A percentile compares a stretch with the other conserved stretches of the same genome.
Conservation (phyloP, 805 yeast genomes). For the Dipodascus albidus region DNA sequence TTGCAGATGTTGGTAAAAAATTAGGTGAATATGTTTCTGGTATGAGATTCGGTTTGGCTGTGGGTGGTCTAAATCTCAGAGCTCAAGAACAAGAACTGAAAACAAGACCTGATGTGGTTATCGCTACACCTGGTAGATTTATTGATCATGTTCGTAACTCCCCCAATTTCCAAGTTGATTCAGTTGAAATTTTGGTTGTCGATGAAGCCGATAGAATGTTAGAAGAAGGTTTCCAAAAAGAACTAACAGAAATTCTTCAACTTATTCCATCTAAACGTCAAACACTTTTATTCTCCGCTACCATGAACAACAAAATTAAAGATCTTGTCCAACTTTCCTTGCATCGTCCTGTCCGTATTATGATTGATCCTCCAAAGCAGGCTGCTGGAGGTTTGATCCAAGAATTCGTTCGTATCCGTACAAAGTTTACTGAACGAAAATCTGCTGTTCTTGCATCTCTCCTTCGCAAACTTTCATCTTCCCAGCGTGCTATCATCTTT, state of each 20-base stretch:
- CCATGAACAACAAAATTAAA: slow-evolving; percentile 82
- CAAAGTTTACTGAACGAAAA: slow-evolving; percentile 44
- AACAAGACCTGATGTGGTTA: slow-evolving; percentile 86
- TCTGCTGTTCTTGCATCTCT: slow-evolving; percentile 73
- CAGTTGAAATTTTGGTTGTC: slow-evolving; percentile 81
- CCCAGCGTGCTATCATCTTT: slow-evolving; percentile 74
- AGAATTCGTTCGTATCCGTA: slow-evolving; percentile 81
- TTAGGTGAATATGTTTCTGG: slow-evolving; percentile 67
- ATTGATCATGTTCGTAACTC: slow-evolving; percentile 96
- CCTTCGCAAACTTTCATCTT: slow-evolving; percentile 55
- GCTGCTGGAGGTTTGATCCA: slow-evolving; percentile 86
- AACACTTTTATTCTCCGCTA: slow-evolving; percentile 90
- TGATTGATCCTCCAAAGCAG: slow-evolving; percentile 59
- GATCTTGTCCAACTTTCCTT: slow-evolving; percentile 79
- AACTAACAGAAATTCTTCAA: slow-evolving; percentile 78
- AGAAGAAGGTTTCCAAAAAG: slow-evolving; percentile 97
- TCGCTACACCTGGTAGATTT: slow-evolving; percentile 98
- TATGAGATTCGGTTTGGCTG: slow-evolving; percentile 85
- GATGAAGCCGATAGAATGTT: slow-evolving; percentile 99
- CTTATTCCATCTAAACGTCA: slow-evolving; percentile 87
- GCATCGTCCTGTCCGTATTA: slow-evolving; percentile 81
- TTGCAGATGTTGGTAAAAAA: slow-evolving; percentile 83
- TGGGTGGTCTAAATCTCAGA: slow-evolving; percentile 92
- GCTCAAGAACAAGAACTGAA: slow-evolving; percentile 93
- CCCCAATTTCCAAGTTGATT: slow-evolving; percentile 80